Percentiles rank a stretch among this genome's conserved stretches.
Conservation (phyloP, 495 filamentous ascomycete genomes). For the Xylaria cubensis region DNA sequence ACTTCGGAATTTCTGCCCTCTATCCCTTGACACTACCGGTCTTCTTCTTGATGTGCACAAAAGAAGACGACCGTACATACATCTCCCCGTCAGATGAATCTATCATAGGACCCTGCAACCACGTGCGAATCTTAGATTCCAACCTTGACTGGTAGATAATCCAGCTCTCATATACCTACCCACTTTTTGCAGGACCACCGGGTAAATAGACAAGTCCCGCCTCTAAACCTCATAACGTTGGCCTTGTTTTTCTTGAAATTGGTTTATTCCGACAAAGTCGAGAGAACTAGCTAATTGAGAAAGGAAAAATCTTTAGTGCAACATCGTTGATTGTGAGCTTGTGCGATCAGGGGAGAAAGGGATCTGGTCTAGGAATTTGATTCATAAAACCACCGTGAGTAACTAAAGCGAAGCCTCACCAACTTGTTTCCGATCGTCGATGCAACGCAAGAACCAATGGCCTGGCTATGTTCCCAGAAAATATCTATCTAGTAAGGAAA, state of each 20-base stretch:
- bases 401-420: neutral
- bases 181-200: constrained; percentile 13
- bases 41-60: neutral
- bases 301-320: neutral
- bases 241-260: neutral
- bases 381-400: neutral
- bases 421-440: neutral
- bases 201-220: constrained; percentile 13
- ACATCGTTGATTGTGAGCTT: too few relatives aligned
- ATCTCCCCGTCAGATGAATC: neutral
- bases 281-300: neutral
- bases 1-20: constrained; percentile 26
- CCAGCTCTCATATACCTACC: neutral
- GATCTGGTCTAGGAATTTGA: too few relatives aligned
- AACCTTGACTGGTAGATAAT: neutral
- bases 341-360: too few relatives aligned
- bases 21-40: neutral
- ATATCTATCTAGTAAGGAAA: neutral
- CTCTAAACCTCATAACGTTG: neutral
- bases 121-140: neutral
- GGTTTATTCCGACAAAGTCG: neutral
- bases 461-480: neutral
- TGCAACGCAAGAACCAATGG: neutral
- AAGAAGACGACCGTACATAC: neutral
- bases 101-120: neutral